Percentiles rank a stretch among this genome's conserved stretches.
Conservation (phyloP, 75 land plant species). For the Cupressus sempervirens region DNA sequence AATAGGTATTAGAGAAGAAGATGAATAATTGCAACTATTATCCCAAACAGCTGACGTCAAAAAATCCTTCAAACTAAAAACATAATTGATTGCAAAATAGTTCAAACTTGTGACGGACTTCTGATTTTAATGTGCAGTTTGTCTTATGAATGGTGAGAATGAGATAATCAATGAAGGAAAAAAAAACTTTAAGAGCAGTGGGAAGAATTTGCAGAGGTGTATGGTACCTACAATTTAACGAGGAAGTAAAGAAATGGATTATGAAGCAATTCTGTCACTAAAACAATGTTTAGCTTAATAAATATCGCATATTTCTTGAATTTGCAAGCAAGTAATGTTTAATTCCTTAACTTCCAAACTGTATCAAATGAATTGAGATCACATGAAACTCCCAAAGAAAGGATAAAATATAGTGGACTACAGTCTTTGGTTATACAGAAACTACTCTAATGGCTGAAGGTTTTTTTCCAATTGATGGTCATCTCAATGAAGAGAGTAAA, state of each 20-base stretch:
- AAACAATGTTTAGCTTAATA: background rate
- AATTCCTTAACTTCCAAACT: background rate
- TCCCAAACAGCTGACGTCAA: background rate
- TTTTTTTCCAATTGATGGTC: background rate
- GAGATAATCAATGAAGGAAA: background rate
- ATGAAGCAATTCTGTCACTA: background rate
- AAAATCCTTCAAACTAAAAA: background rate
- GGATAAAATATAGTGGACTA: background rate
- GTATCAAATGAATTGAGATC: background rate
- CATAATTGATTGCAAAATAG: background rate
- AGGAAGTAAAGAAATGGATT: background rate
- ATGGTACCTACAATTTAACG: background rate
- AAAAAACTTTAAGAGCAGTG: background rate
- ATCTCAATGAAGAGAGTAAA: background rate
- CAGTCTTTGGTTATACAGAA: background rate
- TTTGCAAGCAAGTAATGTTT: background rate
- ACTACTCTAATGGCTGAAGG: background rate
- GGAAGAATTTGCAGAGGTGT: background rate
- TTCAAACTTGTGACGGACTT: background rate
- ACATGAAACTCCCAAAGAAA: background rate
- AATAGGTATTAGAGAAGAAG: background rate
- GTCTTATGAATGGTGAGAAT: background rate
- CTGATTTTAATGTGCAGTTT: background rate
- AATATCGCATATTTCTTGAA: background rate
- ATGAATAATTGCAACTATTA: background rate